Conservation (phyloP, 345 rosid genomes). For the Eucalyptus globulus region DNA sequence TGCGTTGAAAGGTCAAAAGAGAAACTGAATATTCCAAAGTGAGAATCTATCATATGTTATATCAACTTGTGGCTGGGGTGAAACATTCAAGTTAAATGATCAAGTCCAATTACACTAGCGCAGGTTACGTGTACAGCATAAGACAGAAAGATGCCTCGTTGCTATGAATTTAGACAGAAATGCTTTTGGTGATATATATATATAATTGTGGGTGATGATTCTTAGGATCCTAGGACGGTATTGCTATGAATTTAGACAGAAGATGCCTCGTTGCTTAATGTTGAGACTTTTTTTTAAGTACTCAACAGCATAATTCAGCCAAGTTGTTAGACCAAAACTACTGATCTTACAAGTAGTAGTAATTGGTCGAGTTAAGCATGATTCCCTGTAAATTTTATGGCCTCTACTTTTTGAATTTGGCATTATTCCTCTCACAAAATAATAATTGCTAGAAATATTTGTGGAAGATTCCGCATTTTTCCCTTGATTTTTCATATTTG, state of each 20-base stretch:
- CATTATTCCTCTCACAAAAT: neutral
- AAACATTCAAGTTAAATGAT: neutral
- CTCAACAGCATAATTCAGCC: neutral
- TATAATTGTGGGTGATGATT: neutral
- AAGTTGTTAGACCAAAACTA: neutral
- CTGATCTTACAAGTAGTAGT: neutral
- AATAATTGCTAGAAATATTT: neutral
- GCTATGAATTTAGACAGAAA: no score
- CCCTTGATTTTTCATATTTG: neutral
- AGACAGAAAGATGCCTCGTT: no score
- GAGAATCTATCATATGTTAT: neutral
- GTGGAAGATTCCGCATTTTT: neutral
- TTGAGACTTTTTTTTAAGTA: neutral
- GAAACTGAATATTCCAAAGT: neutral
- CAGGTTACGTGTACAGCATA: neutral
- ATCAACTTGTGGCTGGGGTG: neutral
- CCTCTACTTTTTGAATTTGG: neutral
- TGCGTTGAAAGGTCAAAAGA: neutral
- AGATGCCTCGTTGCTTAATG: neutral
- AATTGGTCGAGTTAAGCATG: neutral
- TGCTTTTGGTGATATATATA: no score
- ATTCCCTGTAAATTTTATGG: neutral
- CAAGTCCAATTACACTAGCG: neutral
- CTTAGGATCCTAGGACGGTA: neutral
- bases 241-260: neutral